Evolutionary conservation across 2,329 filamentous ascomycete genomes (phyloP).

Genomic region (Fusarium anguioides): DNA sequence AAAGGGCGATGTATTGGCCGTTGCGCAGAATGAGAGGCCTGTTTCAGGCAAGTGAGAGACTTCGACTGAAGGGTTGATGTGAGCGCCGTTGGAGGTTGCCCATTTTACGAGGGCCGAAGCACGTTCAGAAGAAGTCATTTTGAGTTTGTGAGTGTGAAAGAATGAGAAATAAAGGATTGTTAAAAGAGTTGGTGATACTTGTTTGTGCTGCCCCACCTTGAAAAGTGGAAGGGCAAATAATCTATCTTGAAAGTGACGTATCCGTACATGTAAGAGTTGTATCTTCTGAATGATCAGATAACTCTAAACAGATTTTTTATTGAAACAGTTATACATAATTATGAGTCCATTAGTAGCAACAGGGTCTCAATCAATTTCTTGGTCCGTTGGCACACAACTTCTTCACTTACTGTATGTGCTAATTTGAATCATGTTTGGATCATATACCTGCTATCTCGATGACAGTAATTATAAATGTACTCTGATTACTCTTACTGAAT

Average conservation of each 20-base stretch:
- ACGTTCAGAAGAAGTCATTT: conserved; percentile 32
- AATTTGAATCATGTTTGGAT: too few relatives aligned
- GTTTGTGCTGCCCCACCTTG: conserved; percentile 26
- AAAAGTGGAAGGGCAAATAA: conserved; percentile 31
- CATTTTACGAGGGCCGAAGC: conserved; percentile 58
- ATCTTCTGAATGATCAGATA: not conserved
- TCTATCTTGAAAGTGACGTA: conserved; percentile 21
- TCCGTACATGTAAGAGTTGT: not conserved
- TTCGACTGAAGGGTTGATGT: conserved; percentile 63
- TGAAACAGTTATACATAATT: not conserved
- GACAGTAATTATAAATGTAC: too few relatives aligned
- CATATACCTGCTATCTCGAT: too few relatives aligned
- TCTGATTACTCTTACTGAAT: not conserved
- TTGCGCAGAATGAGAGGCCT: conserved; percentile 66
- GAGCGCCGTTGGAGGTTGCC: conserved; percentile 59
- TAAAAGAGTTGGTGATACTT: conserved; percentile 12
- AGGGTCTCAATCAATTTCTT: too few relatives aligned
- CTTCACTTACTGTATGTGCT: too few relatives aligned
- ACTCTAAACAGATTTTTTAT: not conserved
- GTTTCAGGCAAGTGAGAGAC: conserved; percentile 63
- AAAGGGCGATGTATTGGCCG: conserved; percentile 49
- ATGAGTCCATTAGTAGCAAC: not conserved
- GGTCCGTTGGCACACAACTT: not conserved
- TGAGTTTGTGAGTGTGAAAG: not conserved
- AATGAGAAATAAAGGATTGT: not conserved